Conservation (phyloP, 768 basidiomycete genomes). For the Piloderma croceum region DNA sequence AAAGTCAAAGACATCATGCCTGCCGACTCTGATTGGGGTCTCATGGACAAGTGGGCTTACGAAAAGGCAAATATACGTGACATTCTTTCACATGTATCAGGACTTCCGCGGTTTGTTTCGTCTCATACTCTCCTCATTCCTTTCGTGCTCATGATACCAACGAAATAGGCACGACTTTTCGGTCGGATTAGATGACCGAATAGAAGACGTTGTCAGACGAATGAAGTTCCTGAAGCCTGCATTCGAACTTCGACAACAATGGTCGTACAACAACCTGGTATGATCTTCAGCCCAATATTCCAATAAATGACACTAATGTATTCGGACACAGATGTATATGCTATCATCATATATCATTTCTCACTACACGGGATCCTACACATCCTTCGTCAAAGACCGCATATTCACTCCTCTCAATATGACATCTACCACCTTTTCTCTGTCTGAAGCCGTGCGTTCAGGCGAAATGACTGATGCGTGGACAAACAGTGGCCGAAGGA, state of each 20-base stretch:
- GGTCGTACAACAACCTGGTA: conserved; percentile 32
- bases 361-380: conserved; percentile 17
- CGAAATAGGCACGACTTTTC: conserved; percentile 26
- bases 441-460: conserved; percentile 22
- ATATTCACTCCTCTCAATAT: conserved; percentile 38
- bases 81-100: conserved; percentile 32
- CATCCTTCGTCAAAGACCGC: conserved; percentile 37
- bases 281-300: neutral
- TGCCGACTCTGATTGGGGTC: conserved; percentile 32
- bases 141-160: neutral
- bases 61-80: conserved; percentile 29
- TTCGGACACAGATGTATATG: conserved; percentile 30
- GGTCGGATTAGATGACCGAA: conserved; percentile 18
- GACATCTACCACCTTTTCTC: conserved; percentile 34
- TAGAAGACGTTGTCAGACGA: conserved; percentile 17
- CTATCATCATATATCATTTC: conserved; percentile 27
- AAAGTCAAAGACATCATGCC: conserved; percentile 34
- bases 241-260: conserved; percentile 28
- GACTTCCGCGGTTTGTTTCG: conserved; percentile 24
- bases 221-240: conserved; percentile 25
- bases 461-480: conserved; percentile 16
- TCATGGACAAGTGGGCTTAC: conserved; percentile 37
- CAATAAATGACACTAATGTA: neutral
- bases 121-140: neutral
- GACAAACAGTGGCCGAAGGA: neutral